phyloP scores from a whole-genome alignment of 768 basidiomycete species.

The Pisolithus orientalis region DNA sequence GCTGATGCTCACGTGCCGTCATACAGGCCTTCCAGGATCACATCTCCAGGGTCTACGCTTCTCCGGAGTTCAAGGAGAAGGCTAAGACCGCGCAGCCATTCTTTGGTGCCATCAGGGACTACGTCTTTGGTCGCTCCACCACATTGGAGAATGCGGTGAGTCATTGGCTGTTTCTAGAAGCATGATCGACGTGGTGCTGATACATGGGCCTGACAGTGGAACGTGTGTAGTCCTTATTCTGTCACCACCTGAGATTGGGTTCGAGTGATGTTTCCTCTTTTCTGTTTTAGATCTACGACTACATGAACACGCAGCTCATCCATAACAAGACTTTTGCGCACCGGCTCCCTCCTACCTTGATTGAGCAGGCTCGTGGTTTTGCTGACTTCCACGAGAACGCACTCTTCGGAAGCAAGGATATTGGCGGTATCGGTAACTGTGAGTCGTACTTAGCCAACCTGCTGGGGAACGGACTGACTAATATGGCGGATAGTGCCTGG shows the following conservation, averaged over 20 bases:
- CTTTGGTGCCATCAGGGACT: slow-evolving; percentile 62
- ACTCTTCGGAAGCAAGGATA: slow-evolving; percentile 59
- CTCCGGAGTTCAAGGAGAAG: slow-evolving; percentile 59
- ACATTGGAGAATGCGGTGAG: slow-evolving; percentile 64
- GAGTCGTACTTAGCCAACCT: slow-evolving; percentile 23
- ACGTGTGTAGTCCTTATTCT: slow-evolving; percentile 39
- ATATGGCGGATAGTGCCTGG: slow-evolving; percentile 58
- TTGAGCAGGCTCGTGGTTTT: slow-evolving; percentile 67
- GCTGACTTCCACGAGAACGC: slow-evolving; percentile 79
- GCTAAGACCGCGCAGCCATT: slow-evolving; percentile 55
- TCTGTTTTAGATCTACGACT: slow-evolving; percentile 58
- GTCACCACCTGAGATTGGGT: not conserved
- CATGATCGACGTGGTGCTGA: slow-evolving; percentile 6
- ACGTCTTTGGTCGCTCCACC: slow-evolving; percentile 60
- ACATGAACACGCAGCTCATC: slow-evolving; percentile 63
- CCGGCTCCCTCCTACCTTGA: slow-evolving; percentile 71
- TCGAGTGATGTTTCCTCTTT: not conserved
- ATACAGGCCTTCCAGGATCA: slow-evolving; percentile 60
- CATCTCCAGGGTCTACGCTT: slow-evolving; percentile 51
- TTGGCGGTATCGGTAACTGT: slow-evolving; percentile 75
- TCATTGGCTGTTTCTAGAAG: slow-evolving; percentile 8
- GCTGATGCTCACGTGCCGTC: not conserved
- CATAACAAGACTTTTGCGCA: slow-evolving; percentile 82
- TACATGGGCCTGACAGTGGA: slow-evolving; percentile 44
- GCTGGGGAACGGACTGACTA: not conserved